Base-by-base conservation (phyloP, 495 filamentous ascomycete genomes). In the Tetracladium setigerum region DNA sequence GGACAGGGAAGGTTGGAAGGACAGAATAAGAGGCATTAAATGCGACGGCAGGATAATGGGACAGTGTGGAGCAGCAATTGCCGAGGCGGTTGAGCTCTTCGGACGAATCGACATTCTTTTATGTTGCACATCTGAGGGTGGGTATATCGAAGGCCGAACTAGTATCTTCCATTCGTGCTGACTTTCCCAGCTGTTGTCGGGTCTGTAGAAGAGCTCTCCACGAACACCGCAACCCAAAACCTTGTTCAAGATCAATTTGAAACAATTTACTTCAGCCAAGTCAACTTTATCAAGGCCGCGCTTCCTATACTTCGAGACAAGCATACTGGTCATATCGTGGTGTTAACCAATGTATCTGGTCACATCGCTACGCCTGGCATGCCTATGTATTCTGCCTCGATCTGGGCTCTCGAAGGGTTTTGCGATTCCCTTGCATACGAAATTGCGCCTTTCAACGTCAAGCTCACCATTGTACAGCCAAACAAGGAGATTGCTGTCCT, bases 371-470 rank as follows among this genome's bases (percentile, higher is more conserved):
- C 91, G 2, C 92, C 92, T 0, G 87, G 89, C 12, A 77, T 97
- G 62, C 78, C 86, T 36, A 85, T 92, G 73, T 94, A 92, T 62
- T 89, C 87, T 56, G 89, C 92, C 37, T 82, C 87, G 18, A 88
- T 87, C 34, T 95, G 94, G 89, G 92, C 91, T 7, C 77, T 97
- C 5, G 92, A 98, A 65, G 92, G 92, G n/a, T 95, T 92, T 63
- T 95, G 89, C 66, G 91, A 95, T 77, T 92, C 87, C 39, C 72
- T 98, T 10, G 90, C 90, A 1, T 98, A 95, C 68, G 92, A 98
- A 66, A 85, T 98, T 44, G 92, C 92, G 0, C 92, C 92, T 1
- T 97, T 96, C 74, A 95, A 95, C 64, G 80, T 97, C 71, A 95
- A 91, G 64, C 77, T 96, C 56, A 95, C 88, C 32, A 90, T 98